Evolutionary conservation across 2,329 filamentous ascomycete genomes (phyloP), one percentile per base, ranked within the genome.

Genomic region (Eurotiales sp.): DNA sequence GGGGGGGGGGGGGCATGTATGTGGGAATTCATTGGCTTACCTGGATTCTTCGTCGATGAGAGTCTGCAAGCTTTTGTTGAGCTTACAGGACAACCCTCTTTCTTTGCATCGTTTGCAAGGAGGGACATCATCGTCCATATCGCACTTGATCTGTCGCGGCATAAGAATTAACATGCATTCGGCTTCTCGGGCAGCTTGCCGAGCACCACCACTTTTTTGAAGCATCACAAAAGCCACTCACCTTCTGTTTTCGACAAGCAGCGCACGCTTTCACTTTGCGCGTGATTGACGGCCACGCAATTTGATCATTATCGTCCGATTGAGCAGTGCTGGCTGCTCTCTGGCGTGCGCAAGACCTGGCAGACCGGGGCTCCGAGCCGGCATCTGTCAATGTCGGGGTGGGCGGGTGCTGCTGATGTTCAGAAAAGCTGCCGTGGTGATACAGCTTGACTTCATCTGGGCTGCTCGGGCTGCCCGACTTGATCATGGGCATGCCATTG

Each of bases 201-300:
- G 14, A 29, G 19, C 19, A 7, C n/a, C n/a, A n/a, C n/a, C n/a
- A n/a, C n/a, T n/a, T n/a, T n/a, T n/a, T n/a, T n/a, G n/a, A n/a
- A n/a, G n/a, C n/a, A 22, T 37, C 29, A 21, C 4, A 25, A 22
- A 17, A 8, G n/a, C 21, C 19, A 45, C 52, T 27, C 42, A 77
- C 75, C 68, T 78, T 78, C 56, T 78, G 74, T 56, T 77, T 77
- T 34, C 75, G 69, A 61, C 75, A 78, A 30, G 74, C 71, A 23
- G 74, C 74, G 60, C 76, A 78, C 11, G 76, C 76, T 27, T 69
- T 72, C 48, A 70, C 67, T 55, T 71, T 72, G 44, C 69, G 65
- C 34, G 67, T 71, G 34, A 70, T 68, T 29, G 60, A 58, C 49
- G 62, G 60, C 43, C 63, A 55, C 30, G 59, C 55, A 30, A 54